phyloP scores from a whole-genome alignment of 495 filamentous ascomycete genomes.

The Parathielavia hyrcaniae region DNA sequence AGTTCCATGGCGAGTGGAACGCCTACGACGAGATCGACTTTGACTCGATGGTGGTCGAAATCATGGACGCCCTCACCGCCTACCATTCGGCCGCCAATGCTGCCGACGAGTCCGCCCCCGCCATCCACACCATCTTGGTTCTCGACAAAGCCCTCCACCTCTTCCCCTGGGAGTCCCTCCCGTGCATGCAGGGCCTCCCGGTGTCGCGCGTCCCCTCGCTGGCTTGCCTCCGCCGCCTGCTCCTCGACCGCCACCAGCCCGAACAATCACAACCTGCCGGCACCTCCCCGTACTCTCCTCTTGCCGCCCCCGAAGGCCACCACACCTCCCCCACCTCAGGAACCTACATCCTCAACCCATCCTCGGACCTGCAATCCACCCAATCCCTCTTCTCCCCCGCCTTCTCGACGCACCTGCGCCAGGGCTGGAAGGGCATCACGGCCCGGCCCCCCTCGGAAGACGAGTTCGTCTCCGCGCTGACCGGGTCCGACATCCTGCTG shows the following conservation, averaged over 20 bases:
- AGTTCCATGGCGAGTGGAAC: slow-evolving; percentile 93
- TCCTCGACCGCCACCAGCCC: slow-evolving; percentile 32
- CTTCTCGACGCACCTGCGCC: slow-evolving; percentile 45
- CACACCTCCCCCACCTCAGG: slow-evolving; percentile 56
- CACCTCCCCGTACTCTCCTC: background rate
- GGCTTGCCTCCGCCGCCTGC: slow-evolving; percentile 59
- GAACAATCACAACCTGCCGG: background rate
- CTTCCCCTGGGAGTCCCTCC: slow-evolving; percentile 94
- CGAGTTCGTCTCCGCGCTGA: slow-evolving; percentile 61
- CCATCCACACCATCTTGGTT: slow-evolving; percentile 80
- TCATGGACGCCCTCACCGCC: slow-evolving; percentile 66
- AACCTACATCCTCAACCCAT: slow-evolving; percentile 81
- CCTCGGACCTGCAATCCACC: slow-evolving; percentile 72
- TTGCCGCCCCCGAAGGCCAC: slow-evolving; percentile 38
- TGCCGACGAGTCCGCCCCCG: slow-evolving; percentile 20
- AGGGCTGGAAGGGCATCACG: slow-evolving; percentile 59
- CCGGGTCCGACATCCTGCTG: slow-evolving; percentile 60
- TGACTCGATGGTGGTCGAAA: slow-evolving; percentile 80
- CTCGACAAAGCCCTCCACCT: slow-evolving; percentile 83
- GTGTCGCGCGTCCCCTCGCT: slow-evolving; percentile 82
- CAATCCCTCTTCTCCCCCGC: slow-evolving; percentile 62
- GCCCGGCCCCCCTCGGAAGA: slow-evolving; percentile 64
- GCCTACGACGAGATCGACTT: slow-evolving; percentile 98
- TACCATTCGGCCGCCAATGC: slow-evolving; percentile 59
- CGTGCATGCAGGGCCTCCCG: slow-evolving; percentile 71